Base-by-base conservation (phyloP, 371 early-diverging fungal species). In the Syncephalastrum sp. region DNA sequence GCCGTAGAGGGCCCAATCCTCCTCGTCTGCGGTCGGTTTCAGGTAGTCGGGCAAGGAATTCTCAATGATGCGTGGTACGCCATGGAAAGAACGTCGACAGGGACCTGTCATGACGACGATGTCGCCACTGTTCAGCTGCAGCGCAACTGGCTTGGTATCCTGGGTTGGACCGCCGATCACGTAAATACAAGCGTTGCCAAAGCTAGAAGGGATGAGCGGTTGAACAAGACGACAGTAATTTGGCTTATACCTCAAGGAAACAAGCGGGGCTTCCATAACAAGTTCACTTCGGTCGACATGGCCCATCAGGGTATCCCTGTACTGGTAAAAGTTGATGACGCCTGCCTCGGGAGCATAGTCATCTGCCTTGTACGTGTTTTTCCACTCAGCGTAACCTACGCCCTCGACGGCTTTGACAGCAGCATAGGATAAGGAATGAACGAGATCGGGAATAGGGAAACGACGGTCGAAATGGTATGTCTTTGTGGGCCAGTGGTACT, bases 201-300 rank as follows among this genome's bases (percentile, higher is more conserved):
- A 71, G 61, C 92, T 82, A 33, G 14, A 42, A n/a, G 17, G 33
- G 10, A 1, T 42, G n/a, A 15, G 21, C 23, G 15, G 21, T 2
- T 54, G 16, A 2, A 8, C 24, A 21, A 3, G 21, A 21, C 21
- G 21, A 21, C 21, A 21, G 21, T 21, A 2, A 2, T 21, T 21
- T 21, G 21, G 21, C 21, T 21, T 29, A 53, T 74, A 84, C 80
- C 89, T 93, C 27, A 90, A 67, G 12, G 93, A 93, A 8, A 96
- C 87, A 21, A 97, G 73, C 1, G 69, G 69, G 10, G 95, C 94
- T 17, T 84, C 83, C 84, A 88, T 91, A 68, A 94, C 93, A 21
- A 85, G 63, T 66, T 98, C 99, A 53, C 91, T 91, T 50, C 91
- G 79, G 69, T 98, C 99, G 19, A 95, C 94, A 73, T 98, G 99